phyloP scores from a whole-genome alignment of 2,329 filamentous ascomycete species.

The Endocalyx cinctus region DNA sequence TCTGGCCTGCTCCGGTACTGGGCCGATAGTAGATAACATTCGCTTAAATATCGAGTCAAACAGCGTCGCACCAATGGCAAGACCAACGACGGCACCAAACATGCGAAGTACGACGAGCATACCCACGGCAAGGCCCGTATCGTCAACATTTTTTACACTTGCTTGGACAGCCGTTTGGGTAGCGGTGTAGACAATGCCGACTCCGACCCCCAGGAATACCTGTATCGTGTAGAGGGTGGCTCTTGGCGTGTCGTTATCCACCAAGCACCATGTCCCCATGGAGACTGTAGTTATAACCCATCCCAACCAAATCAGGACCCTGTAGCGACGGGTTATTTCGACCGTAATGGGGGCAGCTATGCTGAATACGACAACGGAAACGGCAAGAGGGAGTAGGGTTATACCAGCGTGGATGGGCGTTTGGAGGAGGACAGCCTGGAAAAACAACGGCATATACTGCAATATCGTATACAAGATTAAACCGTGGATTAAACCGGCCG shows the following conservation, averaged over 20 bases:
- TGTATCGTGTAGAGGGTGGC: background rate
- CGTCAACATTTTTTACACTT: background rate
- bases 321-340: slow-evolving; percentile 2
- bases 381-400: background rate
- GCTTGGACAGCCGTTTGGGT: background rate
- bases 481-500: slow-evolving; percentile 7
- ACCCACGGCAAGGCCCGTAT: background rate
- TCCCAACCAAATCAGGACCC: slow-evolving; percentile 1
- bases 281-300: slow-evolving; percentile 2
- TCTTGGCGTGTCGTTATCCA: background rate
- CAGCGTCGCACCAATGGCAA: background rate
- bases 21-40: background rate
- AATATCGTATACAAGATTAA: slow-evolving; percentile 4
- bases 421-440: slow-evolving; percentile 36
- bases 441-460: slow-evolving; percentile 33
- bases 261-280: slow-evolving; percentile 2
- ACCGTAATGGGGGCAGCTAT: slow-evolving; percentile 1
- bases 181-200: slow-evolving; percentile 4
- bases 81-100: background rate
- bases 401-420: background rate
- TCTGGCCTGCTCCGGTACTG: background rate
- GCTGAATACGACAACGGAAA: slow-evolving; percentile 1
- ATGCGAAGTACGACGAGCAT: background rate
- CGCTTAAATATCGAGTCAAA: background rate
- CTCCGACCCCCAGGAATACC: background rate